Evolutionary conservation across 1,284 basidiomycete genomes (phyloP).

Genomic region (Phylloboletellus chloephorus): DNA sequence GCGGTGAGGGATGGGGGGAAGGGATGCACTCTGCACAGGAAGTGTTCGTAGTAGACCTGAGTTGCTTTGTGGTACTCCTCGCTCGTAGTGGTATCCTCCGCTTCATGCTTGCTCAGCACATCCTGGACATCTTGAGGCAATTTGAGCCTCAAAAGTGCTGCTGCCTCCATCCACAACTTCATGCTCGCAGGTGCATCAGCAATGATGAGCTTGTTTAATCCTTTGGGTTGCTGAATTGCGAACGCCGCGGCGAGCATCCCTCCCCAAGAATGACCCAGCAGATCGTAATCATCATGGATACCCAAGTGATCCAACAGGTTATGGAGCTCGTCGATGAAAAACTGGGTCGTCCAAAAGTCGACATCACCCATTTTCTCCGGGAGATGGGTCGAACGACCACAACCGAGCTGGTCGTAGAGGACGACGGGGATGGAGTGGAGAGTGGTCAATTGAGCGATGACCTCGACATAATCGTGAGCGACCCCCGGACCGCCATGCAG

Average conservation of each 20-base stretch:
- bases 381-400: constrained; percentile 44
- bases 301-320: constrained; percentile 38
- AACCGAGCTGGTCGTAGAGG: constrained; percentile 48
- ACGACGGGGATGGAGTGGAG: constrained; percentile 36
- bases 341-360: constrained; percentile 40
- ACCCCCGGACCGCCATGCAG: constrained; percentile 45
- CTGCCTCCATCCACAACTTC: constrained; percentile 35
- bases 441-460: constrained; percentile 31
- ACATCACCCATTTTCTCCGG: constrained; percentile 34
- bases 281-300: constrained; percentile 34
- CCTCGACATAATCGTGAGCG: constrained; percentile 36
- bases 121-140: constrained; percentile 43
- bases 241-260: constrained; percentile 42
- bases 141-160: constrained; percentile 29
- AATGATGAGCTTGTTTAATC: constrained; percentile 40
- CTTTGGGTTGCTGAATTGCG: constrained; percentile 36
- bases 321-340: constrained; percentile 45
- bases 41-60: constrained; percentile 38
- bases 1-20: constrained; percentile 35
- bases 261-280: constrained; percentile 50
- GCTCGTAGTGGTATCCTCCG: constrained; percentile 40
- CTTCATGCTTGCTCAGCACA: constrained; percentile 43
- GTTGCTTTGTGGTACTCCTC: constrained; percentile 45
- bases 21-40: constrained; percentile 44
- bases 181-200: constrained; percentile 38